Percentiles rank a stretch among this genome's conserved stretches.
Conservation (phyloP, 2,329 filamentous ascomycete species). For the Ceratocystis albifundus region DNA sequence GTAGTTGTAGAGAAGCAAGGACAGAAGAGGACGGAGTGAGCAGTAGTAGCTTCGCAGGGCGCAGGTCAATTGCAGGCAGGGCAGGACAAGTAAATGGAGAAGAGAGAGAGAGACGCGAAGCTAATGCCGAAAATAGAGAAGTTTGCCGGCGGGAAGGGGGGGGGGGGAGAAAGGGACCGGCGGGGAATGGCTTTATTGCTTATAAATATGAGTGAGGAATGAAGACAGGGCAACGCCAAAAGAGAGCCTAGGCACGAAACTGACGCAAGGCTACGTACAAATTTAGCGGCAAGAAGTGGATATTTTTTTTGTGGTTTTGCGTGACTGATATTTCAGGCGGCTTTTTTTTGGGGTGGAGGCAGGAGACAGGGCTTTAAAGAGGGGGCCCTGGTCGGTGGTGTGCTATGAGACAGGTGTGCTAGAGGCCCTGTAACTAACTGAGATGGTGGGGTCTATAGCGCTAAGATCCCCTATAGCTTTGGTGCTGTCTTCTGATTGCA, state of each 20-base stretch:
- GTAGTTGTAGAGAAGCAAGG: neutral
- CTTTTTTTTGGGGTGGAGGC: neutral
- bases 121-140: neutral
- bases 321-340: constrained; percentile 8
- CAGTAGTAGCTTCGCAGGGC: too few species aligned
- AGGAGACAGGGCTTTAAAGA: neutral
- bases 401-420: neutral
- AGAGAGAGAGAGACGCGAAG: too few species aligned
- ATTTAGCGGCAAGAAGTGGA: neutral
- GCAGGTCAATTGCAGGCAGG: too few species aligned
- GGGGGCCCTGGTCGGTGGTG: neutral
- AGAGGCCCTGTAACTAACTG: neutral
- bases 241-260: neutral
- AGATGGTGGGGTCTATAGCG: too few species aligned
- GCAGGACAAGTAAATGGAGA: too few species aligned
- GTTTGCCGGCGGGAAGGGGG: too few species aligned
- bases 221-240: neutral
- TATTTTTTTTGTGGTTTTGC: neutral
- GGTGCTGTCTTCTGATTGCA: too few species aligned
- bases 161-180: neutral
- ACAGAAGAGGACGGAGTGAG: neutral
- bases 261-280: constrained; percentile 1
- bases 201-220: neutral
- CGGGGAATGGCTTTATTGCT: neutral
- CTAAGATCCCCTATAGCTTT: too few species aligned